phyloP scores from a whole-genome alignment of 306 rosid genomes.

The Amphicarpaea edgeworthii region DNA sequence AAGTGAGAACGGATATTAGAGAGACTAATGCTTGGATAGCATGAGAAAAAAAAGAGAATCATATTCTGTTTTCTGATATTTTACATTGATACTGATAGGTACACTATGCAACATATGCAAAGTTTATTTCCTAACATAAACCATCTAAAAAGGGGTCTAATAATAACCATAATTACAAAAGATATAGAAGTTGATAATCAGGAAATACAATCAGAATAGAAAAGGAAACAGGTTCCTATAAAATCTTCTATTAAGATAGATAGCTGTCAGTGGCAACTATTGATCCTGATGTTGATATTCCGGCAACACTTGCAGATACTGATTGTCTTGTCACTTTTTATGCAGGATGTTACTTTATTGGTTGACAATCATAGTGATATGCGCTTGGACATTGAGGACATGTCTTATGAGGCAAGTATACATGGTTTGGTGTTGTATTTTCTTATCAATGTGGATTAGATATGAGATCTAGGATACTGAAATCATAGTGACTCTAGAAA shows the following conservation, averaged over 20 bases:
- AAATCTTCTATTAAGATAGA: neutral
- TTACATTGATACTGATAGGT: no score
- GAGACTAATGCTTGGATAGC: no score
- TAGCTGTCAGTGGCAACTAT: neutral
- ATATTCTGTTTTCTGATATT: no score
- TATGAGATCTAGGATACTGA: neutral
- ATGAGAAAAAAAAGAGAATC: no score
- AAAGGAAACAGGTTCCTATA: neutral
- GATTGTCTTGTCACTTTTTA: slow-evolving; percentile 27
- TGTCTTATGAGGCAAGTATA: slow-evolving; percentile 77
- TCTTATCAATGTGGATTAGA: neutral
- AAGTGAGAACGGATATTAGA: no score
- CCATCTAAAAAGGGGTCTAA: no score
- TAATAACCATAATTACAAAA: no score
- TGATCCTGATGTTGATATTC: no score
- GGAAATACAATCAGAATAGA: no score
- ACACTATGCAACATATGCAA: no score
- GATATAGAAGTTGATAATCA: no score
- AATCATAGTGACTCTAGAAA: neutral
- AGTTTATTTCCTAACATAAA: no score
- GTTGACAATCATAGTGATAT: slow-evolving; percentile 75
- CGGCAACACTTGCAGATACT: neutral
- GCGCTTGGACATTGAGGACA: slow-evolving; percentile 85
- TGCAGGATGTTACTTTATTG: slow-evolving; percentile 68
- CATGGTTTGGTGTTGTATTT: neutral